Evolutionary conservation across 371 early-diverging fungal species (phyloP), one percentile per base, ranked within the genome.

Genomic region (Rhizopus microsporus): DNA sequence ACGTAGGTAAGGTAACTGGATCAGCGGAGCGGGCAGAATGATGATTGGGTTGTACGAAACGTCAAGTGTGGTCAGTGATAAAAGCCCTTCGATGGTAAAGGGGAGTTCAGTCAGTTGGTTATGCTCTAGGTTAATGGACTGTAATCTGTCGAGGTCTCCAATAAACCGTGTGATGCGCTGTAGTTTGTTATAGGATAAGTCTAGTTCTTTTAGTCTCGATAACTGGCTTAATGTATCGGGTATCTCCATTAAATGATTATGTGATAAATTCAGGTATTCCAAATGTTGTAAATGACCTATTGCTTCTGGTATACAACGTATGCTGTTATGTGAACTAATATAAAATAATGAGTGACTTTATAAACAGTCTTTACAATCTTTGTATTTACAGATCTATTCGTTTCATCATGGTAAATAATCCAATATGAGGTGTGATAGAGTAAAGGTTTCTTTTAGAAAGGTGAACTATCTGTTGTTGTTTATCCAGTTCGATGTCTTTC

Each of bases 171-270:
- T 84, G n/a, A 88, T 42, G 33, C 65, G 61, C 23, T 51, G 43
- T 0, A 88, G 43, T 37, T 73, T 74, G 60, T 87, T 87, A 33
- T 74, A 52, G 12, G 75, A 65, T 13, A 84, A 37, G 50, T 88
- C 82, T 5, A 90, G 57, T 48, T 82, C 79, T 44, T 59, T 74
- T 23, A 91, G 65, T 15, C 72, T 72, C 9, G 67, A 70, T n/a
- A 92, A 62, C 32, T 83, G 74, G 17, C 86, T 78, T 33, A 92
- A 82, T 15, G 85, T 81, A 9, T 86, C 85, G 7, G 92, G 91
- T 15, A 92, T 58, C 3, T 40, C 60, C 40, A 62, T 67, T 10
- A 92, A 55, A 16, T 66, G 65, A 57, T 92, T 92, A 51, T 81
- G 68, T 29, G 81, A 70, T 1, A 91, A 46, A 34, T 81, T 79